Percentiles rank a stretch among this genome's conserved stretches.
Conservation (phyloP, 495 filamentous ascomycete genomes). For the Aspergillus steynii region DNA sequence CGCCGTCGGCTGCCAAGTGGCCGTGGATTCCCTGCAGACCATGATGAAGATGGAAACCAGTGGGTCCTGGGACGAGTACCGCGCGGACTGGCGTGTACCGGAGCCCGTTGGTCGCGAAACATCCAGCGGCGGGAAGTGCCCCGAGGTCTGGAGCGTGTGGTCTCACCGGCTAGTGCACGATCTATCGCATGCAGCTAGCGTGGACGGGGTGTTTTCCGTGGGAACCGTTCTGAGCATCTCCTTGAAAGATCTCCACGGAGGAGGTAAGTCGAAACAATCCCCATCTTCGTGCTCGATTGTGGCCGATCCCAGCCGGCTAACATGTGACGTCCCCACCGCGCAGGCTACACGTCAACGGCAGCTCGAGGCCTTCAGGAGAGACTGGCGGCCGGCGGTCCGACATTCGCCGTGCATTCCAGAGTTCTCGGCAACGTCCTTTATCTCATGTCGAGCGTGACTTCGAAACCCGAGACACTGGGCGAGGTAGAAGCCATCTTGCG, state of each 20-base stretch:
- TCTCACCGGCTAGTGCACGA: conserved; percentile 52
- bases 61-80: conserved; percentile 52
- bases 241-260: conserved; percentile 47
- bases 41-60: conserved; percentile 55
- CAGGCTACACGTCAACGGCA: conserved; percentile 67
- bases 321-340: conserved; percentile 21
- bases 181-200: conserved; percentile 51
- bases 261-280: conserved; percentile 37
- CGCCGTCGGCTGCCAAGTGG: conserved; percentile 72
- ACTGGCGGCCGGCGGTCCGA: conserved; percentile 40
- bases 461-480: conserved; percentile 47
- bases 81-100: conserved; percentile 39
- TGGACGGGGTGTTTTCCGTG: conserved; percentile 67
- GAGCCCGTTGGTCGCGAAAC: neutral
- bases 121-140: neutral
- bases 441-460: conserved; percentile 70
- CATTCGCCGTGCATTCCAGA: conserved; percentile 67
- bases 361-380: conserved; percentile 58
- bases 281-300: neutral
- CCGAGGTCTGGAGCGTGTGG: conserved; percentile 69
- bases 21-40: conserved; percentile 54
- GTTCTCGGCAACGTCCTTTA: conserved; percentile 77
- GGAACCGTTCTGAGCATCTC: conserved; percentile 70
- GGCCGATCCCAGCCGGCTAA: conserved; percentile 17
- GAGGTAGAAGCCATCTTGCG: conserved; percentile 47